Percentiles rank a stretch among this genome's conserved stretches.
phyloP scores from a whole-genome alignment of 305 asterid genomes.

The Fraxinus ornus region DNA sequence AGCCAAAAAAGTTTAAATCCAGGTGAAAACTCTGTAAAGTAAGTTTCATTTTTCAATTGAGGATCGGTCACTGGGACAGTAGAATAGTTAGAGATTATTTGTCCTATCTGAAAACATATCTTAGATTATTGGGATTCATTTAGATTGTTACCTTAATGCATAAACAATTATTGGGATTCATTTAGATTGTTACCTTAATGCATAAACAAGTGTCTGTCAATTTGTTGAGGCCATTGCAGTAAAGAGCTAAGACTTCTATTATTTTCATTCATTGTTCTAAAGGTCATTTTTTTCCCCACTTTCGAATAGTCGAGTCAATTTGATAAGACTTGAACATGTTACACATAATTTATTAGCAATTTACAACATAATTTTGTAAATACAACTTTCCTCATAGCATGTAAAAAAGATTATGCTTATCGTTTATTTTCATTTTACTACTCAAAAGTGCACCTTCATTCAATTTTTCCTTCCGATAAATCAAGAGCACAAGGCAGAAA shows the following conservation, averaged over 20 bases:
- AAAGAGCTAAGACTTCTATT: neutral
- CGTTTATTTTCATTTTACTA: slow-evolving; percentile 29
- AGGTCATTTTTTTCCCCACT: neutral
- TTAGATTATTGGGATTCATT: neutral
- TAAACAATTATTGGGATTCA: too few relatives aligned
- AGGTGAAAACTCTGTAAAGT: neutral
- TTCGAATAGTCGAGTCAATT: neutral
- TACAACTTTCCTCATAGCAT: slow-evolving; percentile 16
- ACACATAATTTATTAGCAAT: neutral
- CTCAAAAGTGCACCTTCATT: slow-evolving; percentile 47
- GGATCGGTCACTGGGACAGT: neutral
- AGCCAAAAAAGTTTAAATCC: neutral
- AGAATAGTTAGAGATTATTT: neutral
- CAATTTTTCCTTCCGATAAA: slow-evolving; percentile 51
- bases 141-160: neutral
- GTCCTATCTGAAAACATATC: neutral
- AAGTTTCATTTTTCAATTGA: neutral
- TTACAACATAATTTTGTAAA: neutral
- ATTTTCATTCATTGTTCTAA: neutral
- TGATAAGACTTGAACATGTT: neutral
- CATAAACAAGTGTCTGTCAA: neutral
- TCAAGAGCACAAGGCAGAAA: slow-evolving; percentile 59
- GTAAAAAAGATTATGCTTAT: slow-evolving; percentile 15
- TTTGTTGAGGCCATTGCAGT: neutral
- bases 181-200: too few relatives aligned